phyloP scores from a whole-genome alignment of 2,329 filamentous ascomycete genomes.

The Alternaria metachromatica region DNA sequence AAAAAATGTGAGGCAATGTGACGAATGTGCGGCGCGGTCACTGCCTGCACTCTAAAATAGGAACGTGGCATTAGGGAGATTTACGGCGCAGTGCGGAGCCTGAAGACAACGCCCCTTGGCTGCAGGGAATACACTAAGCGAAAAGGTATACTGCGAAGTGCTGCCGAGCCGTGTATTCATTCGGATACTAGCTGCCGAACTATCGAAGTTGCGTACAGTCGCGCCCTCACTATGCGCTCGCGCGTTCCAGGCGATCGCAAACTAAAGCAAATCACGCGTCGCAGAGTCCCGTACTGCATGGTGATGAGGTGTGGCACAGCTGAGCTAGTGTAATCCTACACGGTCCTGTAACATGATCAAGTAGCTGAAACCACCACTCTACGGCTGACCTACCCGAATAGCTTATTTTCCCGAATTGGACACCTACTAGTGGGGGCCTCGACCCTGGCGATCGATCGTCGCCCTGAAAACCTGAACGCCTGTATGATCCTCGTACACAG shows the following conservation, averaged over 20 bases:
- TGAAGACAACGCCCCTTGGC: slow-evolving; percentile 15
- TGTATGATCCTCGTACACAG: slow-evolving; percentile 19
- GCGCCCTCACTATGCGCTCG: slow-evolving; percentile 2
- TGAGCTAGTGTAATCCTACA: slow-evolving; percentile 22
- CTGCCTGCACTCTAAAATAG: slow-evolving; percentile 16
- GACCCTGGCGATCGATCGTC: slow-evolving; percentile 12
- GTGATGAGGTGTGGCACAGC: slow-evolving; percentile 6
- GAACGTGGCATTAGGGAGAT: slow-evolving; percentile 22
- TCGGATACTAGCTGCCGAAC: slow-evolving; percentile 14
- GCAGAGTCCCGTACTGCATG: background rate
- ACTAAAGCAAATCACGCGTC: background rate
- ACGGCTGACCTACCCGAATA: slow-evolving; percentile 23
- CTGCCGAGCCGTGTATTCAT: slow-evolving; percentile 14
- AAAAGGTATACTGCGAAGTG: slow-evolving; percentile 13
- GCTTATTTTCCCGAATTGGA: slow-evolving; percentile 9
- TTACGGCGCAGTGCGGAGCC: slow-evolving; percentile 16
- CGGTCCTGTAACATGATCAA: slow-evolving; percentile 19
- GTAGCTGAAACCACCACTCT: slow-evolving; percentile 20
- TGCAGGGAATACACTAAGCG: slow-evolving; percentile 12
- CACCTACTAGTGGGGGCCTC: slow-evolving; percentile 2
- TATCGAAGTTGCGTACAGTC: slow-evolving; percentile 7
- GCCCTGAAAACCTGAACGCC: slow-evolving; percentile 4
- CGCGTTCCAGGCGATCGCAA: slow-evolving; percentile 2
- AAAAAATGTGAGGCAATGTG: slow-evolving; percentile 5
- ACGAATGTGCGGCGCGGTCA: slow-evolving; percentile 14